Evolutionary conservation across 2,329 filamentous ascomycete genomes (phyloP), one percentile per base, ranked within the genome.

Genomic region (Dryadomyces quercus-mongolicae): DNA sequence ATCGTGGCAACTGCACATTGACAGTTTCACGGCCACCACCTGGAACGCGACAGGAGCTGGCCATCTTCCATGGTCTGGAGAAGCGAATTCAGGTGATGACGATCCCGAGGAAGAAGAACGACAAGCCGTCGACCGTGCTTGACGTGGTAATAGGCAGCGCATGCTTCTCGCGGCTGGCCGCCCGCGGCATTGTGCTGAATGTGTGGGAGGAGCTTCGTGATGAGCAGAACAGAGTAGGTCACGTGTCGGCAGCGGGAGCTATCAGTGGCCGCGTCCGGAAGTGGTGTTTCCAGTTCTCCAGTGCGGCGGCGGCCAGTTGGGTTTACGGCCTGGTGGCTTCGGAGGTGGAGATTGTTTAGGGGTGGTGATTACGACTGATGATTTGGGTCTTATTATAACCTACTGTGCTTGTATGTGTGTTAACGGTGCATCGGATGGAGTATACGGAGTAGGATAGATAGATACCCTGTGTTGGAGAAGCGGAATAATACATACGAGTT

Each of bases 71-170:
- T 61, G 82, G 84, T 18, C 71, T 86, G 59, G 87, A 95, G 71
- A 96, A 96, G 72, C 84, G 92, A 9, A 82, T 98, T 56, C 74
- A 95, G 16, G 83, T 96, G 22, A 81, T 79, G 5, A 83, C 82
- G 6, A 84, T 88, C 63, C 84, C 82, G 1, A 80, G 82, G 67
- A 80, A 78, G 64, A 68, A 72, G n/a, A 66, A 69, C 20, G 75
- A 78, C 38, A 67, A 72, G 58, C 79, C 80, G 21, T 74, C 83
- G 57, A 75, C 85, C 1, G 68, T 95, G 40, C 75, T 96, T 0
- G 92, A 97, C 66, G 88, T 88, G 1, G 90, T 90, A 49, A 74
- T 96, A 1, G 86, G 86, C 12, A 89, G 90, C 65, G 86, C 82
- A 55, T 91, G 87, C 64, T 94, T 95, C 69, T 86, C 91, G 60